Percentiles rank a stretch among this genome's conserved stretches.
Evolutionary conservation across 2,329 filamentous ascomycete species (phyloP).

Genomic region (Apiospora hydei): DNA sequence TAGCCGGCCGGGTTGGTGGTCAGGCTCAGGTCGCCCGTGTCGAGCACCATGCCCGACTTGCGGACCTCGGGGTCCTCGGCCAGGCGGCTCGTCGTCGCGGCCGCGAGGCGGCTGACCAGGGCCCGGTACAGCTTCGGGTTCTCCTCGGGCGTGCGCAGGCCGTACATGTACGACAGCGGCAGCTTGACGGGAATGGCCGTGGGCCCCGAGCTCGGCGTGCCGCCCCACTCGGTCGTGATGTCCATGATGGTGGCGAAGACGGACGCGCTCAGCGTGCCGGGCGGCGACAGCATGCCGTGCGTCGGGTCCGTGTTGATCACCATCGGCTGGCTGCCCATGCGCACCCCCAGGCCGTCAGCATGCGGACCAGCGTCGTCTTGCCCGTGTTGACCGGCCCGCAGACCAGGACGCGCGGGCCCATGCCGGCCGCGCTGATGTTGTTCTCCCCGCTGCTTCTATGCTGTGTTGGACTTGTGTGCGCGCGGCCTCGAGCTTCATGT

Average conservation of each 20-base stretch:
- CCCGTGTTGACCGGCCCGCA: slow-evolving; percentile 80
- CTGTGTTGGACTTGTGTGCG: slow-evolving; percentile 64
- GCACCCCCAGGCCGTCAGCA: slow-evolving; percentile 79
- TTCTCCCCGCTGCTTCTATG: slow-evolving; percentile 42
- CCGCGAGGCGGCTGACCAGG: slow-evolving; percentile 77
- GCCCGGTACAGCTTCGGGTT: slow-evolving; percentile 76
- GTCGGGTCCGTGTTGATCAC: slow-evolving; percentile 85
- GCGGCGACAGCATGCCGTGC: slow-evolving; percentile 79
- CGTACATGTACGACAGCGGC: slow-evolving; percentile 90
- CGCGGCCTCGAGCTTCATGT: slow-evolving; percentile 82
- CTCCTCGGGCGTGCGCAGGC: slow-evolving; percentile 75
- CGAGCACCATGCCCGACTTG: slow-evolving; percentile 82
- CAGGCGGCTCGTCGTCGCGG: slow-evolving; percentile 79
- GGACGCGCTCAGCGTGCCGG: slow-evolving; percentile 85
- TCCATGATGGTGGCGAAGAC: slow-evolving; percentile 89
- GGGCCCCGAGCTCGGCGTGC: slow-evolving; percentile 88
- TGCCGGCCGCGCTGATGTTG: slow-evolving; percentile 33
- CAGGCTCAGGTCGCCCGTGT: slow-evolving; percentile 73
- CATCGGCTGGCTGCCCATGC: slow-evolving; percentile 76
- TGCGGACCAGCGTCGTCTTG: slow-evolving; percentile 83
- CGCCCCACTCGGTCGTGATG: slow-evolving; percentile 82
- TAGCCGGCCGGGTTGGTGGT: slow-evolving; percentile 72
- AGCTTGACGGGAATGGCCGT: slow-evolving; percentile 89
- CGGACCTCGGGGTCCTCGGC: slow-evolving; percentile 77
- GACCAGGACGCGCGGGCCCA: slow-evolving; percentile 84